These are phyloP conservation scores for Dryas integrifolia DNA, from an alignment of 331 rosid genomes.

Conservation along the genomic window DNA sequence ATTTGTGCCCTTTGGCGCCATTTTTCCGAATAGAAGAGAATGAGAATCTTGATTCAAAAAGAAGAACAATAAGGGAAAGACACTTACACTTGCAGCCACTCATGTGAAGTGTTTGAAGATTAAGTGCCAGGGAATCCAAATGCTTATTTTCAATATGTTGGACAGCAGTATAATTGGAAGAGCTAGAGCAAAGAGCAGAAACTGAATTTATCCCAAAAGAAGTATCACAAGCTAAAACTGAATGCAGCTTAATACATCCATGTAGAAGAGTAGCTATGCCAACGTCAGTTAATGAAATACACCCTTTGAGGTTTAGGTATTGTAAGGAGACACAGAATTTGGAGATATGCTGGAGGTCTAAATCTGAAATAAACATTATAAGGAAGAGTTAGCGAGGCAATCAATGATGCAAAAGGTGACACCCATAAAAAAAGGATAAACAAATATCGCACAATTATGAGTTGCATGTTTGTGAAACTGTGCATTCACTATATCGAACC, in stretches of 20 bases:
- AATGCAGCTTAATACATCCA: conserved; percentile 46
- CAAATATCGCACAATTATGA: neutral
- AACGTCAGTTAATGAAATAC: conserved; percentile 62
- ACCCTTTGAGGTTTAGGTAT: conserved; percentile 69
- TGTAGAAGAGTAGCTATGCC: conserved; percentile 58
- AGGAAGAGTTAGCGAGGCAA: conserved; percentile 7
- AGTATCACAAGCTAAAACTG: conserved; percentile 63
- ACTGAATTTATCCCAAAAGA: conserved; percentile 65
- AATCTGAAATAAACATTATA: conserved; percentile 47
- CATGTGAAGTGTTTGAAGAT: conserved; percentile 64
- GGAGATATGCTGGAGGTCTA: conserved; percentile 53
- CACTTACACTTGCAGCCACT: conserved; percentile 72
- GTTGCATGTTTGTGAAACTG: neutral
- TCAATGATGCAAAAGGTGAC: neutral
- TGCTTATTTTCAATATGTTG: conserved; percentile 26
- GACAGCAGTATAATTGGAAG: conserved; percentile 28
- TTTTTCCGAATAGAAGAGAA: neutral
- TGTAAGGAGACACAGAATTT: conserved; percentile 47
- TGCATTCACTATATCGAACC: neutral
- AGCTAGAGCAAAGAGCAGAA: conserved; percentile 58
- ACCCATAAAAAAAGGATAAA: neutral
- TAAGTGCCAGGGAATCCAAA: conserved; percentile 45
- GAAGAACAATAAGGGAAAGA: conserved; percentile 23
- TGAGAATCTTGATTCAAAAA: conserved; percentile 6
- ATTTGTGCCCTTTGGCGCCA: neutral